These are phyloP conservation scores for Calcarisporium arbuscula DNA, from an alignment of 2,329 filamentous ascomycete species.

Conservation along the genomic window DNA sequence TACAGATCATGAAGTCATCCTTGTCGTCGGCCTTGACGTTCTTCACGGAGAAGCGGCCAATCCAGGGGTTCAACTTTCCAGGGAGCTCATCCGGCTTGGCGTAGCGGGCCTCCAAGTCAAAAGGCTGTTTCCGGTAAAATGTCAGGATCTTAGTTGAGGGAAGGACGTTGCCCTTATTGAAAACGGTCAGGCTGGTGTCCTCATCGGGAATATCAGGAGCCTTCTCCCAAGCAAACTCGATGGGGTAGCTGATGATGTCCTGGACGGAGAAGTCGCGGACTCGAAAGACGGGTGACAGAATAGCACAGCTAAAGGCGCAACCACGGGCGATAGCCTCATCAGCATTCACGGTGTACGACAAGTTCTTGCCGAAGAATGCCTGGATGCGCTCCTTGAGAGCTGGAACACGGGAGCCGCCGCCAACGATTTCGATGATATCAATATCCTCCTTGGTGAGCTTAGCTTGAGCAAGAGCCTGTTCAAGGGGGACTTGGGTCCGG, in stretches of 20 bases:
- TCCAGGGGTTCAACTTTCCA: conserved; percentile 88
- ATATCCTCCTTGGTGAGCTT: conserved; percentile 90
- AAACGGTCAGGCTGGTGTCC: conserved; percentile 94
- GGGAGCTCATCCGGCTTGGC: conserved; percentile 80
- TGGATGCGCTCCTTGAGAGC: conserved; percentile 85
- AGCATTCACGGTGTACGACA: conserved; percentile 96
- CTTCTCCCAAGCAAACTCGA: conserved; percentile 99
- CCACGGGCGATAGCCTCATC: conserved; percentile 95
- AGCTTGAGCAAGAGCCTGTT: conserved; percentile 90
- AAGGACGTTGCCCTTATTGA: conserved; percentile 94
- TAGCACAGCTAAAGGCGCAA: conserved; percentile 95
- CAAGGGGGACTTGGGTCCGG: conserved; percentile 66
- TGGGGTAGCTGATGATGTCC: conserved; percentile 96
- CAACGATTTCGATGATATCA: conserved; percentile 86
- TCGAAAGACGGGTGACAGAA: conserved; percentile 94
- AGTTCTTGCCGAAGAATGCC: conserved; percentile 82
- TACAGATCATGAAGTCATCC: conserved; percentile 99
- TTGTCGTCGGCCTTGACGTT: conserved; percentile 88
- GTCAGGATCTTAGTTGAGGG: conserved; percentile 98
- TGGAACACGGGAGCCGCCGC: conserved; percentile 90
- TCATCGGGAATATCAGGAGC: conserved; percentile 96
- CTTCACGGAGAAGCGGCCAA: conserved; percentile 97
- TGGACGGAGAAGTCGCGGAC: conserved; percentile 97
- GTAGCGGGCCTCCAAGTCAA: conserved; percentile 93
- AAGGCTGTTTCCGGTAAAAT: conserved; percentile 97